phyloP scores from a whole-genome alignment of 371 early-diverging fungal species.

The Mucor sp. region DNA sequence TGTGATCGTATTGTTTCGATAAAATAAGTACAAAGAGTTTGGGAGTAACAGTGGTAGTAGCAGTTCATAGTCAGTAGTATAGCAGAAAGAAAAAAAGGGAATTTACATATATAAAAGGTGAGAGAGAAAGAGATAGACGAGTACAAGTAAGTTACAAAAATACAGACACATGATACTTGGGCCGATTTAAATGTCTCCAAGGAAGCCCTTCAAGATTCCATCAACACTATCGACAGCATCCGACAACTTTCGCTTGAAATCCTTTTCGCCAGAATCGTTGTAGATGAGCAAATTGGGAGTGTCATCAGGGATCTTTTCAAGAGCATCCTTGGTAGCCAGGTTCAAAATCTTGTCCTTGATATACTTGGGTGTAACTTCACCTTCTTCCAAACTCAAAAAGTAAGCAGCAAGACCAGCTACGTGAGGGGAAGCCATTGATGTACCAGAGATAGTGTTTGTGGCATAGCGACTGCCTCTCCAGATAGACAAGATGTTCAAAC shows the following conservation, averaged over 20 bases:
- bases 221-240: conserved; percentile 13
- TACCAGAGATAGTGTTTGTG: conserved; percentile 95
- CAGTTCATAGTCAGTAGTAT: not conserved
- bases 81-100: not conserved
- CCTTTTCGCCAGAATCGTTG: conserved; percentile 54
- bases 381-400: conserved; percentile 67
- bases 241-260: conserved; percentile 4
- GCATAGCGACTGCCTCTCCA: conserved; percentile 82
- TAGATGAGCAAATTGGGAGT: conserved; percentile 86
- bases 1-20: not conserved
- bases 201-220: conserved; percentile 18
- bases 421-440: conserved; percentile 88
- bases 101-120: conserved; percentile 13
- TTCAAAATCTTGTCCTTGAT: conserved; percentile 78
- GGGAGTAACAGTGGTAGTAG: not conserved
- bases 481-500: conserved; percentile 87
- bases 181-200: conserved; percentile 19
- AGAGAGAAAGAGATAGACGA: not conserved
- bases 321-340: conserved; percentile 63
- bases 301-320: conserved; percentile 63
- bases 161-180: not conserved
- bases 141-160: conserved; percentile 2
- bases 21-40: not conserved
- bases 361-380: conserved; percentile 71
- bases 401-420: conserved; percentile 96